phyloP scores from a whole-genome alignment of 331 rosid genomes.

The Pyrus hybrid region DNA sequence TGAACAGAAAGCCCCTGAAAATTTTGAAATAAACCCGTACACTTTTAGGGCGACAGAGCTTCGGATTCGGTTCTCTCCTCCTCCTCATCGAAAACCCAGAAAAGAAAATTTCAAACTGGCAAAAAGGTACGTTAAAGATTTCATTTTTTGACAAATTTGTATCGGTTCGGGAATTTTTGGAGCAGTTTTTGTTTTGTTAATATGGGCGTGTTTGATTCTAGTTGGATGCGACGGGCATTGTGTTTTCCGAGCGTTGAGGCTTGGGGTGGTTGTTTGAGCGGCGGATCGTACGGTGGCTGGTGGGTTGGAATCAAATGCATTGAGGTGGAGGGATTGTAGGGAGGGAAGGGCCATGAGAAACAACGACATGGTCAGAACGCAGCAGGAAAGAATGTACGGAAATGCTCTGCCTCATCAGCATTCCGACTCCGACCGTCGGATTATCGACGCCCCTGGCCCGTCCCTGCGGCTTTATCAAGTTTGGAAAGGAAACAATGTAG shows the following conservation, averaged over 20 bases:
- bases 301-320: conserved; percentile 2
- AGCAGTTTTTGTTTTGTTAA: not conserved
- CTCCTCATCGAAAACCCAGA: not conserved
- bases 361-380: conserved; percentile 1
- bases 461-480: conserved; percentile 24
- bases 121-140: not conserved
- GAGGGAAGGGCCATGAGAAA: conserved; percentile 3
- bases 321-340: not conserved
- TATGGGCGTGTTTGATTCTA: not conserved
- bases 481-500: conserved; percentile 43
- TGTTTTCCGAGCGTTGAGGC: not conserved
- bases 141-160: not conserved
- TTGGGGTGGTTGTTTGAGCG: not conserved
- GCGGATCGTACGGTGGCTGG: not conserved
- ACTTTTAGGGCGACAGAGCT: not conserved
- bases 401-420: conserved; percentile 7
- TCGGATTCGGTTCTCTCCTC: not conserved
- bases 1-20: not conserved
- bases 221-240: not conserved
- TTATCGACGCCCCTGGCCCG: conserved; percentile 11
- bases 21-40: not conserved
- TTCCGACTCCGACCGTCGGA: conserved; percentile 24
- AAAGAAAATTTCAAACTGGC: not conserved
- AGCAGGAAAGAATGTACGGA: conserved; percentile 3
- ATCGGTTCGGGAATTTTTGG: not conserved